A percentile compares a stretch with the other conserved stretches of the same genome.
phyloP scores from a whole-genome alignment of 2,329 filamentous ascomycete species.

The Fusarium brachygibbosum region DNA sequence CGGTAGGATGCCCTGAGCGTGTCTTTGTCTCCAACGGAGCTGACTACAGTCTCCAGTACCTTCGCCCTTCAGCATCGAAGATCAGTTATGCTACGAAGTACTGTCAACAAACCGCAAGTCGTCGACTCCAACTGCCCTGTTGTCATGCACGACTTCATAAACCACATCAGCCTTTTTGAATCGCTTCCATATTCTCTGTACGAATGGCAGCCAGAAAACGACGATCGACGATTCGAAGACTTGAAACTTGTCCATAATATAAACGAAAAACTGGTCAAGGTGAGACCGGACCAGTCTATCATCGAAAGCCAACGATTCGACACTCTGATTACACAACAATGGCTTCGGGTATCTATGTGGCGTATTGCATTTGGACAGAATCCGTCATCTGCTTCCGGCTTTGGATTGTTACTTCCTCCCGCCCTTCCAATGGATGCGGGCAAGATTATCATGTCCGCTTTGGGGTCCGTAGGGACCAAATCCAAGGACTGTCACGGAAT shows the following conservation, averaged over 20 bases:
- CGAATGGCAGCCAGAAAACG: constrained; percentile 49
- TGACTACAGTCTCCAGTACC: constrained; percentile 36
- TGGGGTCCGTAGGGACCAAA: constrained; percentile 45
- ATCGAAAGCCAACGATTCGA: constrained; percentile 53
- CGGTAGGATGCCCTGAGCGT: constrained; percentile 8
- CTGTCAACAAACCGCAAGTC: constrained; percentile 51
- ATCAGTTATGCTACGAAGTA: constrained; percentile 50
- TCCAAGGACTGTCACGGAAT: constrained; percentile 54
- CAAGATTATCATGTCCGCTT: constrained; percentile 47
- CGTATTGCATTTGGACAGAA: constrained; percentile 49
- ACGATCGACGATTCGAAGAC: constrained; percentile 38
- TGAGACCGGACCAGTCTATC: constrained; percentile 48
- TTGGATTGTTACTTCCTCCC: constrained; percentile 38
- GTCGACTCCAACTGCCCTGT: constrained; percentile 51
- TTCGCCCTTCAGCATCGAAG: constrained; percentile 51
- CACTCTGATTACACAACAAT: constrained; percentile 53
- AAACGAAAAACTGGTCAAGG: constrained; percentile 47
- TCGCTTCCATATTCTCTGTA: constrained; percentile 49
- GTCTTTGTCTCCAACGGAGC: fast-evolving
- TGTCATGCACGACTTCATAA: constrained; percentile 54
- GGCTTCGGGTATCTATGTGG: constrained; percentile 53
- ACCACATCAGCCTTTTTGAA: constrained; percentile 52
- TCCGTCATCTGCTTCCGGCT: constrained; percentile 38
- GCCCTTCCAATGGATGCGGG: constrained; percentile 51
- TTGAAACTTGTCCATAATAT: constrained; percentile 46